Base-by-base conservation (phyloP, 192 early-diverging fungal genomes). In the Entomortierella parvispora region DNA sequence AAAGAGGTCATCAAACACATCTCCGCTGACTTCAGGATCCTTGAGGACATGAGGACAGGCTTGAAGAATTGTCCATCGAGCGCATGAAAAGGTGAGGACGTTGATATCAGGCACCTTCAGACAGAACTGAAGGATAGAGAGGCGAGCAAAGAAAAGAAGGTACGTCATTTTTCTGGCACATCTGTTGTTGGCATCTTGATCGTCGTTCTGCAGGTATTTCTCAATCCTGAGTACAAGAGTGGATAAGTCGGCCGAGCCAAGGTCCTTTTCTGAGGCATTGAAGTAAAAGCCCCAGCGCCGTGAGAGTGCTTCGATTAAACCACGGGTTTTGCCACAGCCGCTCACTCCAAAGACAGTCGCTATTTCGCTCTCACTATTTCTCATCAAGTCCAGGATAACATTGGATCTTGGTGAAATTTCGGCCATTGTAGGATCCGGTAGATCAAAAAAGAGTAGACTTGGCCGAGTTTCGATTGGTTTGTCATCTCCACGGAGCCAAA, bases 61-160 rank as follows among this genome's bases (percentile, higher is more conserved):
- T 17, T 63, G 49, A 0, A 63, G 61, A 37, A 63, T n/a, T 17
- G 61, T 26, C 61, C 49, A 63, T 32, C 61, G 33, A 3, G 61
- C 49, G n/a, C 61, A 34, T 22, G 33, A 40, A 40, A 63, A 53
- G 3, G 61, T 42, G 22, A 28, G 31, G 14, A 3, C 0, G 34
- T 37, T 53, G n/a, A n/a, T n/a, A 2, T 22, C 62, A 4, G 33
- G 7, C 33, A 63, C 3, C n/a, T 2, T 42, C 50, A 63, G 42
- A 63, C 62, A 63, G 18, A 42, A 3, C 34, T 63, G 31, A 28
- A 63, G 10, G 25, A 63, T 63, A 2, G 25, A 37, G 18, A 63
- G 47, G 23, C 62, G 48, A 28, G 50, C 51, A 0, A 63, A 17
- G 12, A 63, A 63, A 15, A 63, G 47, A 22, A 59, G 42, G 25